Conservation (phyloP, 257 asterid genomes). For the Penstemon barbatus region DNA sequence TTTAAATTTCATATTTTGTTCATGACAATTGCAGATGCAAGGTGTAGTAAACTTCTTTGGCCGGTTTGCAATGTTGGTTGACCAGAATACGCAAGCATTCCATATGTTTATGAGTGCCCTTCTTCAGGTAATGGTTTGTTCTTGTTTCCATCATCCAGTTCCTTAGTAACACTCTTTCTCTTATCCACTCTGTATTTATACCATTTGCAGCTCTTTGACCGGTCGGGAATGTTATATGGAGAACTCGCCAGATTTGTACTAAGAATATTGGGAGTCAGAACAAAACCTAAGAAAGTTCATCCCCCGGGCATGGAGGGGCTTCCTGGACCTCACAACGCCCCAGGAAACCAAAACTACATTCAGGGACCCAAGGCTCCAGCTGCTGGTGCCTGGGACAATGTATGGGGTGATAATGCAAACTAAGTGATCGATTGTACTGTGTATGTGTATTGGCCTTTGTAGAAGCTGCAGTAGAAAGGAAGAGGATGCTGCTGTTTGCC, state of each 20-base stretch:
- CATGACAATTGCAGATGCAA: conserved; percentile 66
- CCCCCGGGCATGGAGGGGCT: conserved; percentile 62
- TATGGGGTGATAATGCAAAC: conserved; percentile 62
- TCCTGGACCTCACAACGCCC: conserved; percentile 62
- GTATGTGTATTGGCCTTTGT: conserved; percentile 16
- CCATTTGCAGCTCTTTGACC: conserved; percentile 73
- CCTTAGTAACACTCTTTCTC: conserved; percentile 1
- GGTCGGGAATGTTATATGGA: conserved; percentile 88
- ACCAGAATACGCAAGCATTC: conserved; percentile 96
- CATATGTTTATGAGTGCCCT: conserved; percentile 89
- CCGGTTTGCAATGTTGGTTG: conserved; percentile 76
- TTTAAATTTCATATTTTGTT: neutral
- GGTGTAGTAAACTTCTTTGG: conserved; percentile 92
- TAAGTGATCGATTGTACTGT: conserved; percentile 19
- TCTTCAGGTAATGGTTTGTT: conserved; percentile 65
- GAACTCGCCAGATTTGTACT: conserved; percentile 96
- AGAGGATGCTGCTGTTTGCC: conserved; percentile 12
- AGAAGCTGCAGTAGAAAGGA: conserved; percentile 24
- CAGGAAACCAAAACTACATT: conserved; percentile 50
- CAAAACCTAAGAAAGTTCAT: conserved; percentile 57
- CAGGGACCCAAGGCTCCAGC: conserved; percentile 80
- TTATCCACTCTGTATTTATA: neutral
- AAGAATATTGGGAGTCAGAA: conserved; percentile 71
- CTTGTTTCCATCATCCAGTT: conserved; percentile 6
- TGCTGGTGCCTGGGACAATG: conserved; percentile 68